A percentile compares a stretch with the other conserved stretches of the same genome.
Evolutionary conservation across 1,139 yeast species (phyloP).

Genomic region (Candida pseudoviswanathii): DNA sequence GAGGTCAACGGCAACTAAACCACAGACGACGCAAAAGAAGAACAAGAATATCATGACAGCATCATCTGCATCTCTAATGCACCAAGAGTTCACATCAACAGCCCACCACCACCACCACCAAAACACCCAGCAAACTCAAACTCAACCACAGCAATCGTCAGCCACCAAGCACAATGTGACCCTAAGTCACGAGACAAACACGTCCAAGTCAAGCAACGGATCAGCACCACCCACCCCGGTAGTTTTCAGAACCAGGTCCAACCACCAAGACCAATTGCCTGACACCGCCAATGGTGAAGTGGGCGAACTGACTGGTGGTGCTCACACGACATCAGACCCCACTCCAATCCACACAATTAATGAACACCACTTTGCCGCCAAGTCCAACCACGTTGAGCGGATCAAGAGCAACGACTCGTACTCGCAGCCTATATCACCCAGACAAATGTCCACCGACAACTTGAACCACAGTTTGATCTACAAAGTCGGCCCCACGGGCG

Average conservation of each 20-base stretch:
- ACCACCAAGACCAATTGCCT: neutral
- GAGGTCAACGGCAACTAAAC: neutral
- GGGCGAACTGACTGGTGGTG: neutral
- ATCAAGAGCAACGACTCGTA: constrained; percentile 1
- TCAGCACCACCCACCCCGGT: neutral
- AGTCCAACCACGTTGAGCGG: neutral
- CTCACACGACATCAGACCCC: constrained; percentile 5
- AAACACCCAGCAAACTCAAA: neutral
- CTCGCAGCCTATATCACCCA: constrained; percentile 13
- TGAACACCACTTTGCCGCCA: neutral
- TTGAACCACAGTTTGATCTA: constrained; percentile 31
- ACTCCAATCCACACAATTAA: constrained; percentile 1
- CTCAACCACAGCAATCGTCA: neutral
- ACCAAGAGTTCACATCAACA: neutral
- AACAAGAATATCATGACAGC: neutral
- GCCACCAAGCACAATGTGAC: neutral
- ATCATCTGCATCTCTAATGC: constrained; percentile 3
- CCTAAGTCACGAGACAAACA: neutral
- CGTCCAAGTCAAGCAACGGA: neutral
- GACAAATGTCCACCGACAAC: constrained; percentile 14
- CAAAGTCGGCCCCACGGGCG: constrained; percentile 29
- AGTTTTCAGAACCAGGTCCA: neutral
- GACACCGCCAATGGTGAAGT: neutral
- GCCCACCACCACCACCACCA: neutral
- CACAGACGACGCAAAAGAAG: neutral